Evolutionary conservation across 2,329 filamentous ascomycete species (phyloP).

Genomic region (Penicillium sp.): DNA sequence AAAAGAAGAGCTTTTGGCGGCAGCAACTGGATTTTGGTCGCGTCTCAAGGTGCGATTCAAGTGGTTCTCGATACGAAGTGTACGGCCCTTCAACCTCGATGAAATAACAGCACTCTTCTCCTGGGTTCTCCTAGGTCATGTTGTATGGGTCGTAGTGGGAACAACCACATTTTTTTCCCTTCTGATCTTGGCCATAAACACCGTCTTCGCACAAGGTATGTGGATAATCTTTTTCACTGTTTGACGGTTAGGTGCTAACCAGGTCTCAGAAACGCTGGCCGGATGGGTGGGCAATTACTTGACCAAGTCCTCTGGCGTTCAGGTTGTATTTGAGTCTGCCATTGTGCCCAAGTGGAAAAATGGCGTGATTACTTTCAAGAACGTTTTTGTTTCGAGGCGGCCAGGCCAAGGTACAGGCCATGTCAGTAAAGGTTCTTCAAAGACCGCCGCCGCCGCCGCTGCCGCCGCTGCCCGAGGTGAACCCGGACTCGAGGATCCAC

Average conservation of each 20-base stretch:
- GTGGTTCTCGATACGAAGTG: conserved; percentile 94
- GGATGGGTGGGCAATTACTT: conserved; percentile 94
- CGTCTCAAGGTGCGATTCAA: conserved; percentile 90
- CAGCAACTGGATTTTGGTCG: conserved; percentile 90
- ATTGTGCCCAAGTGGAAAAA: conserved; percentile 96
- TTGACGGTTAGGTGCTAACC: not conserved
- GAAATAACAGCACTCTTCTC: conserved; percentile 95
- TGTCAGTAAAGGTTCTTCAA: conserved; percentile 89
- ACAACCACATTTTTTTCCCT: conserved; percentile 97
- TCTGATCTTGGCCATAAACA: conserved; percentile 88
- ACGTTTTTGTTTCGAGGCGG: conserved; percentile 90
- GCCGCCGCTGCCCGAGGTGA: conserved; percentile 65
- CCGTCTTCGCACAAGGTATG: conserved; percentile 87
- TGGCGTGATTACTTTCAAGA: conserved; percentile 93
- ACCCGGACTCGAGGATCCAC: conserved; percentile 42
- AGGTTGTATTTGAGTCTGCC: conserved; percentile 94
- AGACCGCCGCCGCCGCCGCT: conserved; percentile 78
- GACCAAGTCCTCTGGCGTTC: conserved; percentile 87
- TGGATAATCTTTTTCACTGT: conserved; percentile 24
- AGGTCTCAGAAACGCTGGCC: conserved; percentile 75
- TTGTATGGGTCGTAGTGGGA: conserved; percentile 93
- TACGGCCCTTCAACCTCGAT: conserved; percentile 90
- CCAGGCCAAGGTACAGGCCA: conserved; percentile 79
- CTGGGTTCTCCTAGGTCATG: conserved; percentile 90
- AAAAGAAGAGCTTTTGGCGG: conserved; percentile 88